Conservation (phyloP, 441 rosid species). For the Geranium incanum region DNA sequence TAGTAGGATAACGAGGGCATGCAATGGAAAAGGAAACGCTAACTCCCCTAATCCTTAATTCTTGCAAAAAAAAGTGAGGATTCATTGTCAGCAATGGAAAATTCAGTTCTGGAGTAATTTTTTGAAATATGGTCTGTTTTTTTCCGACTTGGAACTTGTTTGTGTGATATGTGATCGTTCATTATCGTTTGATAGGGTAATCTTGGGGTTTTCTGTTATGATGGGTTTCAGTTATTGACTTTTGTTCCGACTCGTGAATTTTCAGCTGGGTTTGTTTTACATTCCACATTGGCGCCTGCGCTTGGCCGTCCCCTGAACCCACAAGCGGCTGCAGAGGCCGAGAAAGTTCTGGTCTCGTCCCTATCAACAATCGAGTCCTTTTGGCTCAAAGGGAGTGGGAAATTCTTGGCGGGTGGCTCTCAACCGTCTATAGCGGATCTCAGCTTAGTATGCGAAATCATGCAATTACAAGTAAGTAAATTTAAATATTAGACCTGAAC, state of each 20-base stretch:
- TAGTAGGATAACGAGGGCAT: no score
- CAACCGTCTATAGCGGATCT: constrained; percentile 87
- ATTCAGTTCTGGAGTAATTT: not conserved
- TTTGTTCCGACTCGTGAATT: constrained; percentile 11
- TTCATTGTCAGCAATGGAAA: not conserved
- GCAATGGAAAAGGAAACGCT: no score
- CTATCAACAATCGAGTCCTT: constrained; percentile 52
- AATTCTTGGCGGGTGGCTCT: constrained; percentile 61
- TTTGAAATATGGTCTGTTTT: not conserved
- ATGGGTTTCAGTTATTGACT: constrained; percentile 6
- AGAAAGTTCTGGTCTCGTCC: constrained; percentile 50
- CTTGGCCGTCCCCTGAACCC: constrained; percentile 51
- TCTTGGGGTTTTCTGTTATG: not conserved
- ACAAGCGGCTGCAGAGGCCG: constrained; percentile 56
- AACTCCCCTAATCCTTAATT: no score
- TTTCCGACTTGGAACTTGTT: not conserved
- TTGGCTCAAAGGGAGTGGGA: constrained; percentile 74
- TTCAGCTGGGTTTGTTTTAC: constrained; percentile 45
- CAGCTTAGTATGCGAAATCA: constrained; percentile 78
- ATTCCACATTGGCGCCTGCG: constrained; percentile 44
- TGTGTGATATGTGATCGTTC: not conserved
- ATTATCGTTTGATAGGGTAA: not conserved
- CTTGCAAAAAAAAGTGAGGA: no score
- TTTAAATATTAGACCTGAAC: not conserved
- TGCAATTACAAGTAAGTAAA: constrained; percentile 71